These are phyloP conservation scores for Priceomyces fermenticarens DNA, from an alignment of 805 yeast genomes.

Conservation along the genomic window DNA sequence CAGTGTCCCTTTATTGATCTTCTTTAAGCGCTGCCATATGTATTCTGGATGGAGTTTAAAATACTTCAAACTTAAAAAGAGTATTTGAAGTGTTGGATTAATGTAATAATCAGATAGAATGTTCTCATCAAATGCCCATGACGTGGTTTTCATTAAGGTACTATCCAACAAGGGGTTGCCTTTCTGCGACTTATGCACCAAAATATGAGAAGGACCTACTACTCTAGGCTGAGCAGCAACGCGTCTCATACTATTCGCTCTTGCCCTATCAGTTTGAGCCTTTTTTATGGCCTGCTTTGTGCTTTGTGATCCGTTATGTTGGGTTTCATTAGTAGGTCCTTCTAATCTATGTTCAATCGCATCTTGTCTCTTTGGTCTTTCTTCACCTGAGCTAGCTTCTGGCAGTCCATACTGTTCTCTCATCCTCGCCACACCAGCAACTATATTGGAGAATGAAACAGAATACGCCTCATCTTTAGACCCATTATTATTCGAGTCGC, in stretches of 20 bases:
- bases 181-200: slow-evolving; percentile 63
- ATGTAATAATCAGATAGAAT: slow-evolving; percentile 62
- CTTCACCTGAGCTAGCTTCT: neutral
- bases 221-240: slow-evolving; percentile 5
- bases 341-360: neutral
- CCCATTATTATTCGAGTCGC: neutral
- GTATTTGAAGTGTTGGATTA: slow-evolving; percentile 50
- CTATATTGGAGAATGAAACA: slow-evolving; percentile 66
- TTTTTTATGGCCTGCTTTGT: neutral
- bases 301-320: neutral
- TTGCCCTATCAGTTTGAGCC: neutral
- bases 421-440: slow-evolving; percentile 65
- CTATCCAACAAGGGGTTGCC: slow-evolving; percentile 67
- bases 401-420: slow-evolving; percentile 40
- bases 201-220: slow-evolving; percentile 23
- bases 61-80: slow-evolving; percentile 67
- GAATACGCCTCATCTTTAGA: slow-evolving; percentile 25
- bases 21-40: slow-evolving; percentile 51
- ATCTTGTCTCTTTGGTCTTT: neutral
- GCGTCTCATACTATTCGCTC: neutral
- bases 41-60: slow-evolving; percentile 78
- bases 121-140: slow-evolving; percentile 53
- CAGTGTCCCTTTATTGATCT: slow-evolving; percentile 37
- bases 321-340: neutral
- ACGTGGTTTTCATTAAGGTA: slow-evolving; percentile 45